Base-by-base conservation (phyloP, 1,284 basidiomycete species). In the Moniliella sp. region DNA sequence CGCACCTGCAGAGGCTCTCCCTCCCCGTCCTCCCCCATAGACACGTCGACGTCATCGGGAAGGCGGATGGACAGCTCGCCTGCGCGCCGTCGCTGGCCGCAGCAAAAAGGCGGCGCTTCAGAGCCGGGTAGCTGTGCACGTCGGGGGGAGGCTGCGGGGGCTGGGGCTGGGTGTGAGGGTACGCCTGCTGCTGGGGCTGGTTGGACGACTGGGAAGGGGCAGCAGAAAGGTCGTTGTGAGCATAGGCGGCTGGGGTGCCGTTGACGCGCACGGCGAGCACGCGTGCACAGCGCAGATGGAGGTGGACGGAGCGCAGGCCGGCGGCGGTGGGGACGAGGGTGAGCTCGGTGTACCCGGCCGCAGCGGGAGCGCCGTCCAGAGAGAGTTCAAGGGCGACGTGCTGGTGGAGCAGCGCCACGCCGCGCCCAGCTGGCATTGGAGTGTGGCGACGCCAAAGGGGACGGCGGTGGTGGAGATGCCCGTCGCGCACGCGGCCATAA, bases 51-150 rank as follows among this genome's bases (percentile, higher is more conserved):
- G 3, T 81, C 77, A 41, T 69, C 69, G 1, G 86, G 83, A 33
- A 97, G 73, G 12, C 76, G 71, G 48, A 99, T 82, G 10, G 81
- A 81, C 25, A 97, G 63, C 61, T 94, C 91, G 39, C 91, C 88
- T 56, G 91, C 79, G 40, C 81, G 27, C 75, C 72, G 48, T 94
- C 86, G 36, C 80, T 74, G 27, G 83, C 67, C 0, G 84, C 79
- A 0, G 81, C 74, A 65, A 83, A 97, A 18, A 91, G 63, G 63
- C 76, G 79, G 33, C 88, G 72, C 67, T 93, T 94, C 40, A 91
- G 69, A 58, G 93, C 88, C 4, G 83, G 80, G 63, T 93, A 84
- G 26, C 73, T 70, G 50, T 84, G 80, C 36, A 80, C 76, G 51
- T 93, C 82, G n/a, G n/a, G n/a, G n/a, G n/a, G n/a, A n/a, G n/a